Conservation (phyloP, 2,329 filamentous ascomycete genomes). For the Penicillium sp. region DNA sequence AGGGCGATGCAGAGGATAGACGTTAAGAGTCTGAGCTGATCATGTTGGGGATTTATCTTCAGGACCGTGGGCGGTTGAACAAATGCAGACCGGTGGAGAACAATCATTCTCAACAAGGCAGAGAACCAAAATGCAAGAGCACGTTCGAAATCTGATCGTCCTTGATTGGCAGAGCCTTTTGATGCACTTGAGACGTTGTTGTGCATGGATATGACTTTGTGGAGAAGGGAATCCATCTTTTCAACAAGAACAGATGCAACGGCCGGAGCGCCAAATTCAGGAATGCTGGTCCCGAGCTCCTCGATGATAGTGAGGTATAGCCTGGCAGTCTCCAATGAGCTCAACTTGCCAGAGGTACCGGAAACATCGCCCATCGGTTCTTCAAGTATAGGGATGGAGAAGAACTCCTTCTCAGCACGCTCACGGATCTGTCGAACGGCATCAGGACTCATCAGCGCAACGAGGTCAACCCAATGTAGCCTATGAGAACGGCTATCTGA, state of each 20-base stretch:
- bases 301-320: constrained; percentile 43
- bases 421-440: constrained; percentile 43
- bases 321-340: constrained; percentile 34
- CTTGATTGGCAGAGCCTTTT: constrained; percentile 15
- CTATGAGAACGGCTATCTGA: constrained; percentile 35
- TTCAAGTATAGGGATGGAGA: constrained; percentile 37
- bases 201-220: constrained; percentile 37
- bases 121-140: constrained; percentile 43
- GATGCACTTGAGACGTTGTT: constrained; percentile 15
- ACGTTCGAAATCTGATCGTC: constrained; percentile 30
- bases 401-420: constrained; percentile 43
- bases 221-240: constrained; percentile 42
- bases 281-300: constrained; percentile 39
- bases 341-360: constrained; percentile 11
- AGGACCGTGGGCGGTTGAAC: constrained; percentile 22
- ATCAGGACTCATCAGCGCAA: constrained; percentile 40
- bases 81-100: constrained; percentile 43
- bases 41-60: constrained; percentile 30
- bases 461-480: constrained; percentile 42
- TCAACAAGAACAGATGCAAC: constrained; percentile 40
- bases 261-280: constrained; percentile 33
- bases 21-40: constrained; percentile 40
- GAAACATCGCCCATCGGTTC: constrained; percentile 16
- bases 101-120: constrained; percentile 42
- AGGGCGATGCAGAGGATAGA: constrained; percentile 44